Conservation (phyloP, 2,329 filamentous ascomycete species). For the Incumbomyces delicatus region DNA sequence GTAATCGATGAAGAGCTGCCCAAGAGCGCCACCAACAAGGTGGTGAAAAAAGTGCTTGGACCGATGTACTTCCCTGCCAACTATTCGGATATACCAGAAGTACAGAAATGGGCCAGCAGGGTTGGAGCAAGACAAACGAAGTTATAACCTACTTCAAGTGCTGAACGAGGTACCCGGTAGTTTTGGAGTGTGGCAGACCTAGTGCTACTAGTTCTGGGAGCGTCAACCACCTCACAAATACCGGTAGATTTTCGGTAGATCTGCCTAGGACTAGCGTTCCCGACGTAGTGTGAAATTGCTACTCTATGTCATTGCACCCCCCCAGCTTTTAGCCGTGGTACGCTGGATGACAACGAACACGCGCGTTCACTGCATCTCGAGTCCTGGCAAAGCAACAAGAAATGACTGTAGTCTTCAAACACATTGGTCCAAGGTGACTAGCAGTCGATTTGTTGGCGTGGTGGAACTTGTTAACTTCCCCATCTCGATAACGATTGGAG, state of each 20-base stretch:
- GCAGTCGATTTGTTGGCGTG: not conserved
- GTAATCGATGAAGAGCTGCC: conserved; percentile 38
- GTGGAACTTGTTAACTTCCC: not conserved
- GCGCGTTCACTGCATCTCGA: too few relatives aligned
- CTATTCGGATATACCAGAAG: conserved; percentile 21
- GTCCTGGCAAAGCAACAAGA: not conserved
- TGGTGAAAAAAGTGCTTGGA: conserved; percentile 41
- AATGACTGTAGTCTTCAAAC: not conserved
- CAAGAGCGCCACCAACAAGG: conserved; percentile 41
- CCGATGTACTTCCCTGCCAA: conserved; percentile 30
- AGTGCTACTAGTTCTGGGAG: too few relatives aligned
- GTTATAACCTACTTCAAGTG: conserved; percentile 7
- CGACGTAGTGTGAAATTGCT: too few relatives aligned
- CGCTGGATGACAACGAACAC: too few relatives aligned
- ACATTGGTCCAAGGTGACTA: not conserved
- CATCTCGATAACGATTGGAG: not conserved
- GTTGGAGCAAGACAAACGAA: conserved; percentile 9
- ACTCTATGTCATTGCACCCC: too few relatives aligned
- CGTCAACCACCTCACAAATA: too few relatives aligned
- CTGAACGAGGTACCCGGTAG: too few relatives aligned
- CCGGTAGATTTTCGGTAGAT: too few relatives aligned
- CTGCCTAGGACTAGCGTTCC: too few relatives aligned
- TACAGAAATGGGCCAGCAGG: conserved; percentile 24
- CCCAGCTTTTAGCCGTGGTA: too few relatives aligned
- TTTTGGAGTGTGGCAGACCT: too few relatives aligned